Percentiles rank a stretch among this genome's conserved stretches.
Evolutionary conservation across 2,329 filamentous ascomycete species (phyloP).

Genomic region (Eutypella sp.): DNA sequence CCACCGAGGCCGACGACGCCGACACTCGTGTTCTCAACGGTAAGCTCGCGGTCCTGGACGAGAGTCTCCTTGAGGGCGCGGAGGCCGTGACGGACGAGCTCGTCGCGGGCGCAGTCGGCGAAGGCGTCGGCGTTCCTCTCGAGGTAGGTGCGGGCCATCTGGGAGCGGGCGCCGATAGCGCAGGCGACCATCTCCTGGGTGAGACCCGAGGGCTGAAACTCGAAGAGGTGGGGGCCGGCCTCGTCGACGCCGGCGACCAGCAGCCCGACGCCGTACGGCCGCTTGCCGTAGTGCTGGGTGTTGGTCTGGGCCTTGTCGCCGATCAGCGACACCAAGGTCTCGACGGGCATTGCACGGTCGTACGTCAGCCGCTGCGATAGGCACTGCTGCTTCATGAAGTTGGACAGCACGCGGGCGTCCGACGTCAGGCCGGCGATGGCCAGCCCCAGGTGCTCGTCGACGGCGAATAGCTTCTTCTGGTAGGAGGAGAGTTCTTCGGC

Average conservation of each 20-base stretch:
- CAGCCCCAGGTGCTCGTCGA: slow-evolving; percentile 93
- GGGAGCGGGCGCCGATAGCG: slow-evolving; percentile 89
- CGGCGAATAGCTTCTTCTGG: slow-evolving; percentile 97
- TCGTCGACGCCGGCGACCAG: slow-evolving; percentile 93
- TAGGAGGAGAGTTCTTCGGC: slow-evolving; percentile 99
- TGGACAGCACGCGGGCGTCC: slow-evolving; percentile 96
- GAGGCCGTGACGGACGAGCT: slow-evolving; percentile 86
- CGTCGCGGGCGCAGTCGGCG: slow-evolving; percentile 68
- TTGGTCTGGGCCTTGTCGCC: slow-evolving; percentile 96
- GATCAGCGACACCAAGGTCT: slow-evolving; percentile 85
- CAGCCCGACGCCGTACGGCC: slow-evolving; percentile 91
- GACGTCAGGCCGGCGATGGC: slow-evolving; percentile 95
- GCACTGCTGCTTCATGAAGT: slow-evolving; percentile 99
- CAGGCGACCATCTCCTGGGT: slow-evolving; percentile 97
- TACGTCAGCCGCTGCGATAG: slow-evolving; percentile 94
- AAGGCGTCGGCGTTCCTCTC: slow-evolving; percentile 89
- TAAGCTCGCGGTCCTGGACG: slow-evolving; percentile 95
- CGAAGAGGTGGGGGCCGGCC: slow-evolving; percentile 89
- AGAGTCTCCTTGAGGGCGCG: slow-evolving; percentile 91
- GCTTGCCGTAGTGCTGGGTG: slow-evolving; percentile 95
- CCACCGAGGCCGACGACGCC: slow-evolving; percentile 68
- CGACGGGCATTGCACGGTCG: slow-evolving; percentile 85
- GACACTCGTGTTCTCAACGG: slow-evolving; percentile 92
- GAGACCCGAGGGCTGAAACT: slow-evolving; percentile 95
- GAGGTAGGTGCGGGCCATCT: slow-evolving; percentile 96